Conservation (phyloP, 192 early-diverging fungal species). For the Coemansia sp. region DNA sequence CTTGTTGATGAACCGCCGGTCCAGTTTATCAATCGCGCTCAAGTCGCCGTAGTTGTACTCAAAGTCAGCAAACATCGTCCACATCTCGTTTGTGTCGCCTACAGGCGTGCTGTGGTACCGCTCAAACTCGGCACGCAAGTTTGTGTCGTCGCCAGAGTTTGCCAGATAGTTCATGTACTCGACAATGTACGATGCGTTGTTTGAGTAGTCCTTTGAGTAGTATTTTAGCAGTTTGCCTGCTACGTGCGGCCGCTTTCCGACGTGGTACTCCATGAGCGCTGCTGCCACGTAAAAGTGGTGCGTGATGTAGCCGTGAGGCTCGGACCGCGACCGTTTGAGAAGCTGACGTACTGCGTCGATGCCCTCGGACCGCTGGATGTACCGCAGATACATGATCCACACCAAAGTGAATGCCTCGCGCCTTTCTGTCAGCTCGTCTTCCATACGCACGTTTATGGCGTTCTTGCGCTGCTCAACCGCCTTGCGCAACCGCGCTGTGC, state of each 20-base stretch:
- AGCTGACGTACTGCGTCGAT: slow-evolving; percentile 70
- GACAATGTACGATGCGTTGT: slow-evolving; percentile 70
- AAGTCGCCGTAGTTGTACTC: slow-evolving; percentile 89
- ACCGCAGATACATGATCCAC: slow-evolving; percentile 90
- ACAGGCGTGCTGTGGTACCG: slow-evolving; percentile 72
- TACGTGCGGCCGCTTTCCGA: slow-evolving; percentile 77
- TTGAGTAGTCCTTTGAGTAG: slow-evolving; percentile 78
- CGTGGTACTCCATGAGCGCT: slow-evolving; percentile 91
- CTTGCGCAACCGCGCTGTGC: slow-evolving; percentile 36
- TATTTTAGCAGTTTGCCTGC: slow-evolving; percentile 90
- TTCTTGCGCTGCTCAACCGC: slow-evolving; percentile 43
- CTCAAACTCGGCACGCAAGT: slow-evolving; percentile 89
- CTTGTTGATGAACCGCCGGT: slow-evolving; percentile 73
- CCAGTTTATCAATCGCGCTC: slow-evolving; percentile 67
- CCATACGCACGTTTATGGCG: slow-evolving; percentile 45
- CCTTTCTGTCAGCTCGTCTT: slow-evolving; percentile 27
- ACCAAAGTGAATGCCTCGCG: slow-evolving; percentile 64
- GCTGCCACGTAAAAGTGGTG: slow-evolving; percentile 88
- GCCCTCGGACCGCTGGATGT: slow-evolving; percentile 74
- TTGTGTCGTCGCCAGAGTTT: slow-evolving; percentile 87
- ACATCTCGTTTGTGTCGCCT: slow-evolving; percentile 69
- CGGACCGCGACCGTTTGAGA: slow-evolving; percentile 66
- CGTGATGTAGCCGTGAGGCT: slow-evolving; percentile 71
- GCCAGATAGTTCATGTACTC: slow-evolving; percentile 89
- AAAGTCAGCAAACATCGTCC: slow-evolving; percentile 81